Evolutionary conservation across 2,329 filamentous ascomycete species (phyloP), one percentile per base, ranked within the genome.

Genomic region (Colletotrichum agaves): DNA sequence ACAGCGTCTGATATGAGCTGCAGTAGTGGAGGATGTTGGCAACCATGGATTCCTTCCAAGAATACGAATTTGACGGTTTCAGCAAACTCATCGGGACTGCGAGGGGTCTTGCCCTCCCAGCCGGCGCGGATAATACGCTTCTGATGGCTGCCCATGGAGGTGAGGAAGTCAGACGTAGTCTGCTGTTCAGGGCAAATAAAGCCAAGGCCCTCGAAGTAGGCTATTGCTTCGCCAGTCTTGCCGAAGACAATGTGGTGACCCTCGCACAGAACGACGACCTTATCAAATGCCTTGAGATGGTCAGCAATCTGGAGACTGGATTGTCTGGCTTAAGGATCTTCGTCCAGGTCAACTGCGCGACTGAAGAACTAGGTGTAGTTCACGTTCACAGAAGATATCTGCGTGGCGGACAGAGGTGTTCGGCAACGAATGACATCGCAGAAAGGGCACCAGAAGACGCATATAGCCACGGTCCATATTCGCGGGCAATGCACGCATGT

Each of bases 111-210:
- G 57, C 71, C 71, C 62, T 76, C 73, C 31, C 69, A 76, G 0
- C 74, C 75, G 4, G 72, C 70, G 33, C 68, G 70, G 39, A 75
- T 64, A 21, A 72, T 49, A 41, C 74, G 74, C 55, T 77, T 75
- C 5, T 66, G 68, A 8, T 73, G 72, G 43, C 72, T 75, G 1
- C 81, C 83, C 6, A 84, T 78, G 5, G 89, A 88, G 3, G 91
- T 93, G 56, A 94, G 78, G 78, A 93, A 93, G 75, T 93, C 91
- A 1, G 91, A 88, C 1, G 91, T 93, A 0, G 91, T 93, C 72
- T 90, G 81, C 44, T 80, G 75, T 3, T 80, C 78, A 1, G 80
- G 80, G 31, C 79, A 90, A 33, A 86, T 80, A 72, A 91, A 93
- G 0, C 91, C 91, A 65, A 93, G 81, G 21, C 84, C 79, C 63